These are phyloP conservation scores for Pseudoscleropodium purum DNA, from an alignment of 225 moss, liverwort and hornwort genomes.

Conservation along the genomic window DNA sequence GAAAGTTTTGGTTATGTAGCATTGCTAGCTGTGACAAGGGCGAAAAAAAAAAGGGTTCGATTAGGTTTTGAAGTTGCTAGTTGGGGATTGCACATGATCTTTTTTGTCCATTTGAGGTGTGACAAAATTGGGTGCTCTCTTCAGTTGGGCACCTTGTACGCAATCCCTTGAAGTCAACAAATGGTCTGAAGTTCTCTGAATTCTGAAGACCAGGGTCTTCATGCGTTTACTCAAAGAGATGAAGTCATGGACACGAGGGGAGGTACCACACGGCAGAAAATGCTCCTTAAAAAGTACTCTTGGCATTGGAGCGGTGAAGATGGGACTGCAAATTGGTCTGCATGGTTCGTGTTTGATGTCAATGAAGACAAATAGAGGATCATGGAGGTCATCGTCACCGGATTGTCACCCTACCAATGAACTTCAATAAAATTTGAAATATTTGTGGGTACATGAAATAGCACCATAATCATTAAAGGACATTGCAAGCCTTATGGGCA, in stretches of 20 bases:
- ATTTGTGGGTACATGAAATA: too few species aligned
- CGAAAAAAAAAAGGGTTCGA: neutral
- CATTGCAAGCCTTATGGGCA: too few species aligned
- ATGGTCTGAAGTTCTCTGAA: neutral
- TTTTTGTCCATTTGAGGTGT: neutral
- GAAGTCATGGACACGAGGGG: neutral
- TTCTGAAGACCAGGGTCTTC: neutral
- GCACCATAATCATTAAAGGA: too few species aligned
- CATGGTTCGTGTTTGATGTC: neutral
- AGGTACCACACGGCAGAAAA: neutral
- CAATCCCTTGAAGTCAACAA: neutral
- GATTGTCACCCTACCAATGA: too few species aligned
- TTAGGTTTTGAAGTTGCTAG: neutral
- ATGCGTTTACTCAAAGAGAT: neutral
- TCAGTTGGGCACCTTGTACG: neutral
- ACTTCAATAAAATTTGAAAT: neutral
- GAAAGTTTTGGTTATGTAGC: neutral
- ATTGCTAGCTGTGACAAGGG: neutral
- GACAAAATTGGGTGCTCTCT: neutral
- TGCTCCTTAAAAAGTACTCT: neutral
- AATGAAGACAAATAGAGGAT: too few species aligned
- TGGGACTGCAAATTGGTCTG: neutral
- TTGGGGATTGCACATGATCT: fast-evolving
- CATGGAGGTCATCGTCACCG: neutral
- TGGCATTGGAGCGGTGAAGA: neutral